Evolutionary conservation across 805 yeast genomes (phyloP).

Genomic region (Wickerhamiella slavikovae): DNA sequence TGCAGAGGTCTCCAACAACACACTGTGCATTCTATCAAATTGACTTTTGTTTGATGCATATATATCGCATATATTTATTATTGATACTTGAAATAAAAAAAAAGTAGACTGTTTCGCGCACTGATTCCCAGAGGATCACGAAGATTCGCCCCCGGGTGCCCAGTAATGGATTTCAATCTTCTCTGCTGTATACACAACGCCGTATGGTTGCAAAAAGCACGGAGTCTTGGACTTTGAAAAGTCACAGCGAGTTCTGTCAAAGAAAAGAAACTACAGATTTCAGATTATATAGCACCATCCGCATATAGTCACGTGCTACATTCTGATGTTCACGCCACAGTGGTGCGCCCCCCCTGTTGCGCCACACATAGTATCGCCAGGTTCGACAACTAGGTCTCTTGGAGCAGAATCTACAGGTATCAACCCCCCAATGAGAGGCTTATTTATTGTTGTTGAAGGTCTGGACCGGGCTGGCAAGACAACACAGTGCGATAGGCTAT

Average conservation of each 20-base stretch:
- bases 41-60: slow-evolving; percentile 1
- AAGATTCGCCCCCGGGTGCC: slow-evolving; percentile 17
- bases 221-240: too few species aligned
- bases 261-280: too few species aligned
- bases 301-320: too few species aligned
- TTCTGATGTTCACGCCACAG: too few species aligned
- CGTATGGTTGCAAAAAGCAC: too few species aligned
- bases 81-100: too few species aligned
- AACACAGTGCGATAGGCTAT: slow-evolving; percentile 41
- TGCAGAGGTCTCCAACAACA: neutral
- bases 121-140: slow-evolving; percentile 19
- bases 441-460: slow-evolving; percentile 71
- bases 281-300: too few species aligned
- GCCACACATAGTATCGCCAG: neutral
- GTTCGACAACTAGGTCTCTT: neutral
- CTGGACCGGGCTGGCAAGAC: slow-evolving; percentile 89
- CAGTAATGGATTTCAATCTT: slow-evolving; percentile 15
- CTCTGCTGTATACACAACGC: slow-evolving; percentile 5
- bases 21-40: neutral
- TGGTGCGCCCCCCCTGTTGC: too few species aligned
- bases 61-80: neutral
- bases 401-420: too few species aligned
- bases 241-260: too few species aligned
- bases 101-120: slow-evolving; percentile 15
- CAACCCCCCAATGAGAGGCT: slow-evolving; percentile 30